Conservation (phyloP, 805 yeast genomes). For the Spathaspora hagerdaliae region DNA sequence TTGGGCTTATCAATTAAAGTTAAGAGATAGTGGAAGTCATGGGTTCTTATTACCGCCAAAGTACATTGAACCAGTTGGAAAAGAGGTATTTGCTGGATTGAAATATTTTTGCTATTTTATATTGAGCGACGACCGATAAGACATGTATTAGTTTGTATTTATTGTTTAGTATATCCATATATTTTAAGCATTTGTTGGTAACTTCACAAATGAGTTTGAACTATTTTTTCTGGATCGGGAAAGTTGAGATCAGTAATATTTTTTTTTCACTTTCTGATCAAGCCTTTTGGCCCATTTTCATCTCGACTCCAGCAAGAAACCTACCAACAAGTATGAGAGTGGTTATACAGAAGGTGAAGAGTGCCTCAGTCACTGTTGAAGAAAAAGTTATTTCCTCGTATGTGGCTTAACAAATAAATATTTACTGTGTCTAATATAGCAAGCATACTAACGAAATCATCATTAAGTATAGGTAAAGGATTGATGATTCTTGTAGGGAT, state of each 20-base stretch:
- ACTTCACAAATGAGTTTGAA: too few relatives aligned
- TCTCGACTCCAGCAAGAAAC: not conserved
- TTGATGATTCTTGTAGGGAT: constrained; percentile 82
- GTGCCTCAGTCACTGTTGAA: constrained; percentile 87
- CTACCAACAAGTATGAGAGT: constrained; percentile 61
- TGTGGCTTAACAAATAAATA: constrained; percentile 8
- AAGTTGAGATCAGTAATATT: too few relatives aligned
- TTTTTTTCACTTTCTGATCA: too few relatives aligned
- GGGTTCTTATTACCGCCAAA: constrained; percentile 76
- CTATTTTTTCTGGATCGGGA: too few relatives aligned
- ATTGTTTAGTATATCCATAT: too few relatives aligned
- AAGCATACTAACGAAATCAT: not conserved
- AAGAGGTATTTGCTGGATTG: constrained; percentile 65
- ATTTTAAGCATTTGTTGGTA: too few relatives aligned
- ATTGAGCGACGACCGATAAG: constrained; percentile 20
- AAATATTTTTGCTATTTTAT: constrained; percentile 53
- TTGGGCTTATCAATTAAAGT: constrained; percentile 81
- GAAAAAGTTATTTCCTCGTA: constrained; percentile 60
- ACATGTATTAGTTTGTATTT: not conserved
- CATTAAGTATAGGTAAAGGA: constrained; percentile 56
- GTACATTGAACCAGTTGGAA: constrained; percentile 71
- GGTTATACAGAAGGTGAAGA: constrained; percentile 84
- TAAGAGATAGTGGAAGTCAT: constrained; percentile 77
- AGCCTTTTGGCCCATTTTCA: too few relatives aligned
- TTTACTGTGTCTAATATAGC: not conserved